These are phyloP conservation scores for Lepidium africanum DNA, from an alignment of 345 rosid species.

Conservation along the genomic window DNA sequence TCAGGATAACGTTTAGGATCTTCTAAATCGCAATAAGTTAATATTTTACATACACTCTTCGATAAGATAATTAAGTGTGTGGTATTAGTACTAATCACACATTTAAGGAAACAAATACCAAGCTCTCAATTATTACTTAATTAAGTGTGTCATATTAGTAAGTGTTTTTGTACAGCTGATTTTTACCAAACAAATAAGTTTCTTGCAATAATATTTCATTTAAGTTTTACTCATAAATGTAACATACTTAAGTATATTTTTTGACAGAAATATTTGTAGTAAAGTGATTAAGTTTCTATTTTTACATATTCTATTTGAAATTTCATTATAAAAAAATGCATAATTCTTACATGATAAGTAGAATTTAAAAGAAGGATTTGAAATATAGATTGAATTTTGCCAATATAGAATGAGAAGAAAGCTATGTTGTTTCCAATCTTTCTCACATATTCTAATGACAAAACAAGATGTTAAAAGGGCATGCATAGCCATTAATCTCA, in stretches of 20 bases:
- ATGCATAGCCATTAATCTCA: background rate
- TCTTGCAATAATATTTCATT: background rate
- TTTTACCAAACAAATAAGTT: background rate
- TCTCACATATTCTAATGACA: background rate
- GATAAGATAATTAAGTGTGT: background rate
- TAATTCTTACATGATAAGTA: too few species aligned
- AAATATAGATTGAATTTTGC: too few species aligned
- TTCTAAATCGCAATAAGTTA: background rate
- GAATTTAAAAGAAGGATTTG: too few species aligned
- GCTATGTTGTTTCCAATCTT: background rate
- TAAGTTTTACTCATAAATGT: background rate
- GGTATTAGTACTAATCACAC: too few species aligned
- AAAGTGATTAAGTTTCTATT: too few species aligned
- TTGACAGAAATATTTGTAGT: too few species aligned
- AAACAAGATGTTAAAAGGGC: background rate
- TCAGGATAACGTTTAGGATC: background rate
- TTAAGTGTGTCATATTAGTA: background rate
- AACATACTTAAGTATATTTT: background rate
- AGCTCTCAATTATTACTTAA: too few species aligned
- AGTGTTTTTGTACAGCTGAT: background rate
- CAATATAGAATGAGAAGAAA: too few species aligned
- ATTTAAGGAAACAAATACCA: too few species aligned
- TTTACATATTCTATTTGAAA: too few species aligned
- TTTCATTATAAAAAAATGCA: too few species aligned
- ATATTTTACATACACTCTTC: background rate